Evolutionary conservation across 2,329 filamentous ascomycete genomes (phyloP).

Genomic region (Hypoxylon sp.): DNA sequence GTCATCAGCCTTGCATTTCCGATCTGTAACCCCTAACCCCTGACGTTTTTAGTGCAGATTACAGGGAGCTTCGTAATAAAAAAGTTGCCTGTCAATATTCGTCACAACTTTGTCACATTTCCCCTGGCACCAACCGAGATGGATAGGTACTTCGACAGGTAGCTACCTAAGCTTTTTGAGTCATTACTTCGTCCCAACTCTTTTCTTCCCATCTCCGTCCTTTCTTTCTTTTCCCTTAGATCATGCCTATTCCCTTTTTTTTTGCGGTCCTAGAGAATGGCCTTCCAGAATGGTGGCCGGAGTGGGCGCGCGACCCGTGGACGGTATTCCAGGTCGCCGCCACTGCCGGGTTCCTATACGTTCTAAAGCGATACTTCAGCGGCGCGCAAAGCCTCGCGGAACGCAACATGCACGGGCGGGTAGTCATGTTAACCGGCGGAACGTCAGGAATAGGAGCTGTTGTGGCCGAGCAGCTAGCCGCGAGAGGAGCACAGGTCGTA

Average conservation of each 20-base stretch:
- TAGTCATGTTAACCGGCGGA: conserved; percentile 92
- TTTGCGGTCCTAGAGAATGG: conserved; percentile 61
- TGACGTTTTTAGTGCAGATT: conserved; percentile 11
- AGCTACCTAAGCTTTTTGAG: conserved; percentile 19
- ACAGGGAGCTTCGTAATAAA: not conserved
- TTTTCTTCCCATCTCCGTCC: conserved; percentile 1
- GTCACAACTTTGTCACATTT: not conserved
- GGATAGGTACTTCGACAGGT: conserved; percentile 26
- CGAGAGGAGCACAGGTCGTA: conserved; percentile 87
- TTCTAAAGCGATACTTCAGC: conserved; percentile 79
- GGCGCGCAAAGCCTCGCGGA: conserved; percentile 81
- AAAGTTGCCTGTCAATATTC: conserved; percentile 24
- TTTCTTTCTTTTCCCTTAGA: conserved; percentile 24
- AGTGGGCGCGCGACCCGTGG: conserved; percentile 55
- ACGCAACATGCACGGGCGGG: conserved; percentile 90
- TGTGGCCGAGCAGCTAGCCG: conserved; percentile 78
- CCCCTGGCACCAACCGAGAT: conserved; percentile 25
- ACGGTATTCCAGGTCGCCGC: conserved; percentile 56
- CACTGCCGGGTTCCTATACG: conserved; percentile 54
- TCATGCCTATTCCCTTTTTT: conserved; percentile 66
- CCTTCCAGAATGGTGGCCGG: conserved; percentile 61
- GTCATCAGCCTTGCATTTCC: conserved; percentile 38
- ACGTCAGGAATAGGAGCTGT: conserved; percentile 91
- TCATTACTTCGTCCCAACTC: conserved; percentile 1
- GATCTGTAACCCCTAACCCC: conserved; percentile 27